Evolutionary conservation across 371 early-diverging fungal genomes (phyloP), one percentile per base, ranked within the genome.

Genomic region (Mortierella polycephala): DNA sequence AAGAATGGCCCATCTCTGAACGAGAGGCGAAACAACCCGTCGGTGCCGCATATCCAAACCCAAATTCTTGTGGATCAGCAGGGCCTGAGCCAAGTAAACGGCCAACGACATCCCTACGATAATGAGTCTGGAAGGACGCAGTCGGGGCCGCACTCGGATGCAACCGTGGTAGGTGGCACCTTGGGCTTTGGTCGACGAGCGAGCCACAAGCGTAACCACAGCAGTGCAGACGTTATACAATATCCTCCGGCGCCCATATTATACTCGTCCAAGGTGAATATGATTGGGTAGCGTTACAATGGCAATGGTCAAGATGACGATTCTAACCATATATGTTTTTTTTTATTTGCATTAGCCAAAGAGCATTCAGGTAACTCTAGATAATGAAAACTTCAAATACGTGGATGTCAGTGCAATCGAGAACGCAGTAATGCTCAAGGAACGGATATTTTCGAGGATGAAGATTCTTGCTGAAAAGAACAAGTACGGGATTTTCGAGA

Each of bases 301-400:
- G n/a, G 12, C 12, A n/a, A 51, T 7, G 14, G 13, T n/a, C 8
- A 7, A 23, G 42, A n/a, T 6, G 18, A 46, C 14, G 42, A 16
- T 18, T 23, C 18, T 18, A 20, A 46, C 16, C 14, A 0, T 30
- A 13, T 53, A 18, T 9, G 46, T 23, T 30, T 47, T 40, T 30
- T 14, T 14, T 10, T 47, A 21, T 53, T 40, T 5, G 4, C 11
- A 47, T 30, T 53, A 82, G 71, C 84, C 83, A 52, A 83, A 77
- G 57, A 69, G 85, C 11, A 87, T 88, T 41, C 88, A 88, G 53
- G 85, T 88, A 12, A 88, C 88, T 10, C 63, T 77, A 23, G 88
- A 88, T 67, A 83, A 83, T 39, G 88, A 88, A 44, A 86, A 84
- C 11, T 88, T 87, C 83, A 86, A 86, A 50, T 85, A 85, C 54